A percentile compares a stretch with the other conserved stretches of the same genome.
Evolutionary conservation across 352 stramenopile species (phyloP).

Genomic region (Phytopythium oedochilum): DNA sequence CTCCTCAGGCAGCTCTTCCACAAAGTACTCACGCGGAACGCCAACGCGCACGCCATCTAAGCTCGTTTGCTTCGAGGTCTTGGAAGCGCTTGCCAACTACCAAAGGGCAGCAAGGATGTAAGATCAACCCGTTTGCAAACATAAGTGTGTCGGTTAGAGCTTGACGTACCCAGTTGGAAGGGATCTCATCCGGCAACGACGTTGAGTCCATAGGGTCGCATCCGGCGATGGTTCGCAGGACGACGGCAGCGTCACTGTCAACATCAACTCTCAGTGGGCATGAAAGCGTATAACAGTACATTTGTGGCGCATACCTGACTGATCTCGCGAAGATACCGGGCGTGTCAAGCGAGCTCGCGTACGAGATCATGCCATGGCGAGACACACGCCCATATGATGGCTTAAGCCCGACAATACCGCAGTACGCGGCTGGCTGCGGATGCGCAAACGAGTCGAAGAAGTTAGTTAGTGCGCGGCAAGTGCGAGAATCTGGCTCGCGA

Average conservation of each 20-base stretch:
- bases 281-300: background rate
- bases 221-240: constrained; percentile 79
- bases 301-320: constrained; percentile 39
- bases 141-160: no score
- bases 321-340: constrained; percentile 91
- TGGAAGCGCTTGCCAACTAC: constrained; percentile 11
- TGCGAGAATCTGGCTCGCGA: background rate
- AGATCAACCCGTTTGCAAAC: no score
- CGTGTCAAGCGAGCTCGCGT: constrained; percentile 96
- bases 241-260: constrained; percentile 62
- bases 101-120: background rate
- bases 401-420: constrained; percentile 95
- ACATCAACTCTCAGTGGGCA: background rate
- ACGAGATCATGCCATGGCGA: constrained; percentile 94
- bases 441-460: background rate
- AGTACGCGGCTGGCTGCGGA: constrained; percentile 91
- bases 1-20: constrained; percentile 85
- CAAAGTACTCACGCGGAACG: constrained; percentile 93
- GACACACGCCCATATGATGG: constrained; percentile 97
- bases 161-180: constrained; percentile 59
- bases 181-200: constrained; percentile 38
- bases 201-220: constrained; percentile 84
- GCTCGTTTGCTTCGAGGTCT: constrained; percentile 20
- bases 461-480: background rate
- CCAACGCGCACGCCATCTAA: constrained; percentile 86